These are phyloP conservation scores for Skeletonema potamos DNA, from an alignment of 108 stramenopile species.

Conservation along the genomic window DNA sequence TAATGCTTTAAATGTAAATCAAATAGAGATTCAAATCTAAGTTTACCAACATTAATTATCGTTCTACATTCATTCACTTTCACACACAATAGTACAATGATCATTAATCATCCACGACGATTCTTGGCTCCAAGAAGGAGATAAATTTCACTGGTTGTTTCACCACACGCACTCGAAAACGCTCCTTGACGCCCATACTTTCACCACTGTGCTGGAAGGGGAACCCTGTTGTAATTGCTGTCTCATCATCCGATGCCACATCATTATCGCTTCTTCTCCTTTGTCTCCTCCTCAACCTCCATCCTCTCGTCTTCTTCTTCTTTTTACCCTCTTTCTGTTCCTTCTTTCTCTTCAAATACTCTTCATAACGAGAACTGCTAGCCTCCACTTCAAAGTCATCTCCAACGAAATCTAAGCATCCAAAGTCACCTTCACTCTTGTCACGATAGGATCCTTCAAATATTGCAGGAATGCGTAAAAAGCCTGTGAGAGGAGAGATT, in stretches of 20 bases:
- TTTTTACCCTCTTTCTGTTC: neutral
- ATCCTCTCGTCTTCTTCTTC: neutral
- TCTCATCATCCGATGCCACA: neutral
- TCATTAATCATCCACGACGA: slow-evolving; percentile 40
- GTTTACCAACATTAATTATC: too few species aligned
- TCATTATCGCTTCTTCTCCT: neutral
- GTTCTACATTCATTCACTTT: neutral
- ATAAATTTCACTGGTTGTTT: slow-evolving; percentile 61
- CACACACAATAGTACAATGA: neutral
- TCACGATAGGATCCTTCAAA: slow-evolving; percentile 68
- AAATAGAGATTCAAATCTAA: too few species aligned
- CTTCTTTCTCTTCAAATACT: slow-evolving; percentile 15
- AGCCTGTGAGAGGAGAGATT: slow-evolving; percentile 61
- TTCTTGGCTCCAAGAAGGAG: slow-evolving; percentile 52
- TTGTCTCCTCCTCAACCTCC: neutral
- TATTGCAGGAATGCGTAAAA: slow-evolving; percentile 60
- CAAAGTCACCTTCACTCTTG: slow-evolving; percentile 40
- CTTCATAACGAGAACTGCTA: slow-evolving; percentile 15
- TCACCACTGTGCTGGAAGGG: slow-evolving; percentile 82
- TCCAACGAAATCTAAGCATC: slow-evolving; percentile 74
- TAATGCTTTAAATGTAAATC: too few species aligned
- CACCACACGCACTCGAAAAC: slow-evolving; percentile 52
- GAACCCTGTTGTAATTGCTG: slow-evolving; percentile 24
- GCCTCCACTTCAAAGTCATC: slow-evolving; percentile 59
- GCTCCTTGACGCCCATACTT: slow-evolving; percentile 47